phyloP scores from a whole-genome alignment of 169 alveolate species.

The Plasmodium adleri region DNA sequence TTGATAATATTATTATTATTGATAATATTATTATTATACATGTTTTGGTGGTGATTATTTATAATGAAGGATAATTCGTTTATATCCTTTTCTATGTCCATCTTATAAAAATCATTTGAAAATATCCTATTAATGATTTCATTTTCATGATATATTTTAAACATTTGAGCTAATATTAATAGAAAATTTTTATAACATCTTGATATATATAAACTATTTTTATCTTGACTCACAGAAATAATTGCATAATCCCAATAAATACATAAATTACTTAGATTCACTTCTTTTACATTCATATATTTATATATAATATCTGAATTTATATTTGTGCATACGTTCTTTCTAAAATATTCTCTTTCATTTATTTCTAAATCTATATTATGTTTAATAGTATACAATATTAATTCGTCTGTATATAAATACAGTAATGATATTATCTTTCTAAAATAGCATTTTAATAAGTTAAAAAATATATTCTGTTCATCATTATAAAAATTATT shows the following conservation, averaged over 20 bases:
- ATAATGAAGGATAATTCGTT: no score
- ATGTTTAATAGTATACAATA: constrained; percentile 56
- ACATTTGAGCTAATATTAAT: constrained; percentile 14
- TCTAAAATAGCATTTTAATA: constrained; percentile 58
- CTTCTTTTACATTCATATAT: constrained; percentile 29
- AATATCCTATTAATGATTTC: background rate
- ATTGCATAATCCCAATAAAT: constrained; percentile 76
- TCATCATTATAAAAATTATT: background rate
- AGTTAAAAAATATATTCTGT: constrained; percentile 2
- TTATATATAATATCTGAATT: constrained; percentile 29
- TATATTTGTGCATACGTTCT: constrained; percentile 22
- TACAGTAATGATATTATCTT: constrained; percentile 56
- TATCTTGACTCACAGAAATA: constrained; percentile 74
- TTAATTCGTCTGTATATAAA: constrained; percentile 71
- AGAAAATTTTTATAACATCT: constrained; percentile 62
- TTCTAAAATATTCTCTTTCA: constrained; percentile 53
- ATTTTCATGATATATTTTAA: constrained; percentile 11
- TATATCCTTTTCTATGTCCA: background rate
- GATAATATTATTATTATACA: no score
- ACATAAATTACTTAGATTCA: constrained; percentile 50
- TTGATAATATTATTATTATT: no score
- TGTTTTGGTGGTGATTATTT: background rate
- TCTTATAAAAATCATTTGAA: constrained; percentile 11
- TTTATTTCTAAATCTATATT: constrained; percentile 53
- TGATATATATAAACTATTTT: constrained; percentile 42